Base-by-base conservation (phyloP, 129 eudicot species). In the Chrysanthemum seticuspe region DNA sequence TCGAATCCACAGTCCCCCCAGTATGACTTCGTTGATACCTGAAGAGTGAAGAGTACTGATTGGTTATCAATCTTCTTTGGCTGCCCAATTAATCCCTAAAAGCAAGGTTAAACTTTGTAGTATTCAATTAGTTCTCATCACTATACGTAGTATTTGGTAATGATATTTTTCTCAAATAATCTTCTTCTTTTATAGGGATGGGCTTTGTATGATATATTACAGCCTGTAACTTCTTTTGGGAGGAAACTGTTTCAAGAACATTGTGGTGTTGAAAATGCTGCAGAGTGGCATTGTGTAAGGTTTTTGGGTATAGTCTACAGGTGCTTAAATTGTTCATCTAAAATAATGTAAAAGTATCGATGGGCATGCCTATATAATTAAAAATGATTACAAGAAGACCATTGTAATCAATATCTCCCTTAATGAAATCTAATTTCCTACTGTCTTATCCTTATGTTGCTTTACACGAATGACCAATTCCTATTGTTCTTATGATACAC, bases 1-100 rank as follows among this genome's bases (percentile, higher is more conserved):
- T 84, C 83, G 53, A 70, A 76, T 74, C 65, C 61, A 68, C 86
- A 79, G 67, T 64, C 80, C 77, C 85, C 70, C 8, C 82, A 77
- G 64, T 79, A 69, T 75, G 83, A 85, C 66, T 72, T 75, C 69
- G 71, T 76, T 72, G 87, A 88, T 78, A 76, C 18, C 77, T 92
- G 87, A 83, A 57, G 74, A 67, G 52, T 92, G 87, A 83, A 56
- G 74, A 67, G 53, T 58, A 63, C 13, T 15, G 50, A 62, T 70
- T 1, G 8, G 75, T 13, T 19, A 7, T 21, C 16, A 31, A 34
- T 55, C 11, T 70, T 70, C 31, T 16, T 62, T 55, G 34, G 63
- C 34, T 29, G 8, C 11, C 9, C 1, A 19, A 49, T 40, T 9
- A 19, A 64, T 64, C 49, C 50, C 29, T 40, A 16, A 10, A 70